Evolutionary conservation across 1,284 basidiomycete genomes (phyloP).

Genomic region (Ganoderma sinense): DNA sequence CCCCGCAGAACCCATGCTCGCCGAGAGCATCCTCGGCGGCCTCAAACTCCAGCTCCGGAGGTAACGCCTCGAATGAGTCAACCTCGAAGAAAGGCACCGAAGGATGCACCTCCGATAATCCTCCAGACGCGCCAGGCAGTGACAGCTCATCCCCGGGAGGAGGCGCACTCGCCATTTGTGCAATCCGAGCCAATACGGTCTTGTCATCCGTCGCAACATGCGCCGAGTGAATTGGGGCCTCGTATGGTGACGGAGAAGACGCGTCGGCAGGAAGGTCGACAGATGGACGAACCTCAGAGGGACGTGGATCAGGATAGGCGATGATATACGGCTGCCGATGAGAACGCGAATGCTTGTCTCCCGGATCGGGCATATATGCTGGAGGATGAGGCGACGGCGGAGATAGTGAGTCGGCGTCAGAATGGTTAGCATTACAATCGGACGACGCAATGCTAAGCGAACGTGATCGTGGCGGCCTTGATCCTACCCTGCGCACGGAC

Average conservation of each 20-base stretch:
- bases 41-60: slow-evolving; percentile 23
- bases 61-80: slow-evolving; percentile 31
- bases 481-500: slow-evolving; percentile 18
- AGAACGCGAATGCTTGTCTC: slow-evolving; percentile 5
- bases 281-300: slow-evolving; percentile 9
- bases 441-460: slow-evolving; percentile 20
- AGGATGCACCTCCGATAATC: slow-evolving; percentile 29
- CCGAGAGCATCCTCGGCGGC: slow-evolving; percentile 3
- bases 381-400: slow-evolving; percentile 27
- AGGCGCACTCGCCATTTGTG: slow-evolving; percentile 64
- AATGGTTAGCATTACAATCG: not conserved
- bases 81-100: slow-evolving; percentile 41
- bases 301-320: slow-evolving; percentile 9
- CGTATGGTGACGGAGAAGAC: slow-evolving; percentile 27
- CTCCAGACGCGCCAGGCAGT: slow-evolving; percentile 9
- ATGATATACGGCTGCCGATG: slow-evolving; percentile 17
- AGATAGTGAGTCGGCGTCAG: slow-evolving; percentile 7
- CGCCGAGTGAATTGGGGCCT: slow-evolving; percentile 45
- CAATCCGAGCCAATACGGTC: slow-evolving; percentile 62
- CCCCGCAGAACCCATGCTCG: slow-evolving; percentile 17
- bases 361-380: slow-evolving; percentile 25
- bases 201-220: slow-evolving; percentile 84
- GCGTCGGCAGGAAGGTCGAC: slow-evolving; percentile 6
- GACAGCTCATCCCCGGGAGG: slow-evolving; percentile 25
- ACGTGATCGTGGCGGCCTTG: slow-evolving; percentile 13